Evolutionary conservation across 2,329 filamentous ascomycete genomes (phyloP), one percentile per base, ranked within the genome.

Genomic region (Tympanopsis confertula): DNA sequence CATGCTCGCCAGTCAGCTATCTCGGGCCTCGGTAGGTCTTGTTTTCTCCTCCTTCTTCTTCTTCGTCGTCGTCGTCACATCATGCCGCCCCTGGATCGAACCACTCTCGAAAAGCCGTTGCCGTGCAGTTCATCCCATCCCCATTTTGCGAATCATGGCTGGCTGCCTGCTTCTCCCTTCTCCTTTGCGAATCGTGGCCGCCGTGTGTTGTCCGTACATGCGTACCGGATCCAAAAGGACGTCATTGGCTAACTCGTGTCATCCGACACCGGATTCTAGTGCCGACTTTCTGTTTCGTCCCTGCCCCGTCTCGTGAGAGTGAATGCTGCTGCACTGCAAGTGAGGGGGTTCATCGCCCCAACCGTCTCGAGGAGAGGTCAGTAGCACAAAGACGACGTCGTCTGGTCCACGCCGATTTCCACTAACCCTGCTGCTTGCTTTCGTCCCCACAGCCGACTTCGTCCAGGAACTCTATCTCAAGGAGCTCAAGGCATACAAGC

Each of bases 401-500:
- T 17, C n/a, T n/a, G n/a, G n/a, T n/a, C 7, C 22, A 26, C 22
- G 36, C 7, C 10, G 32, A 4, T 18, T 20, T 12, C 15, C 17
- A 2, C 24, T 20, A 17, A 5, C 20, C 14, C 19, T 4, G 20
- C 30, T 35, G 3, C 18, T n/a, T 13, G 37, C 17, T n/a, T 14
- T 19, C 17, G 37, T 24, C 24, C 18, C 15, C 20, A 47, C 58
- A 96, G 91, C 86, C 78, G 91, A 98, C 65, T 78, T 94, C 55
- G 86, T 98, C 53, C 91, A 96, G 68, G 89, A 96, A 61, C 77
- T 98, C 58, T 98, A 98, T 74, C 79, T 98, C 52, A 83, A 82
- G 63, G 88, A 96, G 68, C 79, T 98, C 59, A 91, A 89, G 69
- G 77, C 78, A 65, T 96, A 94, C 82, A 96, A 96, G 77, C 69